phyloP scores from a whole-genome alignment of 108 stramenopile species.

The Craspedostauros australis region DNA sequence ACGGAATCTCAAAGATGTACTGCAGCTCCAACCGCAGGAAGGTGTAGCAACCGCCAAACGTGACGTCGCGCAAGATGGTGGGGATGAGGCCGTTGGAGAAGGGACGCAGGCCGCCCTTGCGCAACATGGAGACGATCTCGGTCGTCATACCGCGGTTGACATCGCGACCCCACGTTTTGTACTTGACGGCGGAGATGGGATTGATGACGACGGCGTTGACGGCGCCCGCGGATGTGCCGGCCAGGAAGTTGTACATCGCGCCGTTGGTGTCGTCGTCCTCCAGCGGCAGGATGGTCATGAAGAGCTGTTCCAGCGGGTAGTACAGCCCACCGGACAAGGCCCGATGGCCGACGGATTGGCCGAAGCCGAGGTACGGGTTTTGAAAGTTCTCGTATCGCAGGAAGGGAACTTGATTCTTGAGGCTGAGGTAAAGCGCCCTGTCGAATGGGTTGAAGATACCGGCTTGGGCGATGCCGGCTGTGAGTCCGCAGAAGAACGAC shows the following conservation, averaged over 20 bases:
- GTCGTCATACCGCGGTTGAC: constrained; percentile 24
- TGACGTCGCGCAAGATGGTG: constrained; percentile 37
- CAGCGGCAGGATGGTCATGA: constrained; percentile 8
- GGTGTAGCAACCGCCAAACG: constrained; percentile 46
- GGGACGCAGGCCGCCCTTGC: constrained; percentile 32
- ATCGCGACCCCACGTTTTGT: constrained; percentile 39
- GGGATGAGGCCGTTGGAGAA: constrained; percentile 38
- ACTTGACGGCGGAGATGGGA: constrained; percentile 43
- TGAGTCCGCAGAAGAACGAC: constrained; percentile 32
- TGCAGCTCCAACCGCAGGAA: constrained; percentile 34
- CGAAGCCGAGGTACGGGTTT: constrained; percentile 38
- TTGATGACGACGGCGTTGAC: constrained; percentile 41
- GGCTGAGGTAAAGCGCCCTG: constrained; percentile 41
- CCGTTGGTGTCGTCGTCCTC: neutral
- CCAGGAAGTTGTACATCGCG: constrained; percentile 31
- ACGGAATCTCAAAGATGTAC: constrained; percentile 7
- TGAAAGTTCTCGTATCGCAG: constrained; percentile 28
- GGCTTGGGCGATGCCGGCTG: constrained; percentile 40
- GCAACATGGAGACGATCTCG: constrained; percentile 38
- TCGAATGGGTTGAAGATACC: constrained; percentile 52
- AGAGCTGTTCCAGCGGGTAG: constrained; percentile 41
- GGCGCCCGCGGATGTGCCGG: constrained; percentile 42
- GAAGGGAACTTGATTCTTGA: constrained; percentile 31
- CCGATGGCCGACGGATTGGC: constrained; percentile 45
- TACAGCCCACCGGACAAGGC: constrained; percentile 37